phyloP scores from a whole-genome alignment of 2,329 filamentous ascomycete species.

The Monascus ruber region DNA sequence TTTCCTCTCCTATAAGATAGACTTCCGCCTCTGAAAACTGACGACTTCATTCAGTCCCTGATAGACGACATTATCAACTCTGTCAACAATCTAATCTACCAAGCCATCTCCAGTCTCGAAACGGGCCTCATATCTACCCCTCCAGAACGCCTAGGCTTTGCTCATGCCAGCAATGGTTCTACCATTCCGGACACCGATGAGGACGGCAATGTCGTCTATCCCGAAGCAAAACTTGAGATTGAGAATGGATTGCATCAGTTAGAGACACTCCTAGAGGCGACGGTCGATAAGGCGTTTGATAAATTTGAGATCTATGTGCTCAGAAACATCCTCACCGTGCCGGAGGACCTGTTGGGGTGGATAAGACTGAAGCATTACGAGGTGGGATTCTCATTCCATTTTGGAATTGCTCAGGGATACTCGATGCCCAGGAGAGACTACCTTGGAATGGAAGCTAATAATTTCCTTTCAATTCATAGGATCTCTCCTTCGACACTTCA shows the following conservation, averaged over 20 bases:
- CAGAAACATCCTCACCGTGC: slow-evolving; percentile 68
- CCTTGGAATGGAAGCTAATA: not conserved
- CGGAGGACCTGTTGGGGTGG: slow-evolving; percentile 62
- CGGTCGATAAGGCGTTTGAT: slow-evolving; percentile 76
- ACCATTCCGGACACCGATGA: slow-evolving; percentile 37
- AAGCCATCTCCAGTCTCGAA: slow-evolving; percentile 79
- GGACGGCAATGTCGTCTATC: slow-evolving; percentile 35
- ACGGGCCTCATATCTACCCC: slow-evolving; percentile 63
- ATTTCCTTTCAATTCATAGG: slow-evolving; percentile 13
- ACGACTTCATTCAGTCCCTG: slow-evolving; percentile 51
- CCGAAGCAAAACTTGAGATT: slow-evolving; percentile 57
- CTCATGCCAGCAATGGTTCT: slow-evolving; percentile 35
- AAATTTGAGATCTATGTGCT: slow-evolving; percentile 82
- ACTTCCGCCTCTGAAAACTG: slow-evolving; percentile 5
- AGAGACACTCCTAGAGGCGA: slow-evolving; percentile 68
- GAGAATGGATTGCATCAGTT: slow-evolving; percentile 79
- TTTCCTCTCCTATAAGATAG: not conserved
- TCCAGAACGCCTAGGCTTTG: slow-evolving; percentile 72
- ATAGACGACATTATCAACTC: slow-evolving; percentile 98
- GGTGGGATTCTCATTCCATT: slow-evolving; percentile 28
- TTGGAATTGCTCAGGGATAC: not conserved
- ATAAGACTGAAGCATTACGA: slow-evolving; percentile 79
- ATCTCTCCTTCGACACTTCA: slow-evolving; percentile 22
- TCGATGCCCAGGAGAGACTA: not conserved
- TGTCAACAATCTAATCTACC: slow-evolving; percentile 85